phyloP scores from a whole-genome alignment of 305 asterid genomes.

The Euphrasia arctica region DNA sequence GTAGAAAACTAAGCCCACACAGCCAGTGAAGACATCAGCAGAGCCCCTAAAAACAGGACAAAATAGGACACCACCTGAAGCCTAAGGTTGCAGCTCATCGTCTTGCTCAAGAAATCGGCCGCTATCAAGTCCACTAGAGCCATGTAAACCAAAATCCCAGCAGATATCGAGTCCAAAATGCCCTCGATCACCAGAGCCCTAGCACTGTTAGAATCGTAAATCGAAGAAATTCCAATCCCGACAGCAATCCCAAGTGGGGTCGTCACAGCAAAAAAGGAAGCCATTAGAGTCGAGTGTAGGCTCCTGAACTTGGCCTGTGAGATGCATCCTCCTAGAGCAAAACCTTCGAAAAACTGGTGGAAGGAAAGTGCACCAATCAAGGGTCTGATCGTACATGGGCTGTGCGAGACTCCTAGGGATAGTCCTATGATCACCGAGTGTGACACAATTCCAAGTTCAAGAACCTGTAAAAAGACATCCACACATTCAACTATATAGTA shows the following conservation, averaged over 20 bases:
- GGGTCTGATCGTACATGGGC: constrained; percentile 88
- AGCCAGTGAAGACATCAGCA: constrained; percentile 79
- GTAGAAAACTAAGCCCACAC: constrained; percentile 54
- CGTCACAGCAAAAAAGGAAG: constrained; percentile 78
- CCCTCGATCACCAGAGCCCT: constrained; percentile 77
- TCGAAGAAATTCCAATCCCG: constrained; percentile 61
- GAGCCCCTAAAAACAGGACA: constrained; percentile 75
- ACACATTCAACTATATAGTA: too few species aligned
- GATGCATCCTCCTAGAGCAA: constrained; percentile 95
- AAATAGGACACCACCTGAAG: constrained; percentile 68
- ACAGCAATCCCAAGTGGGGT: constrained; percentile 76
- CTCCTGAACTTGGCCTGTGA: constrained; percentile 69
- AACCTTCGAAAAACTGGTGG: constrained; percentile 93
- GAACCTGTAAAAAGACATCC: constrained; percentile 42
- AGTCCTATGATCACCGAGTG: constrained; percentile 89
- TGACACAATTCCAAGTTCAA: constrained; percentile 91
- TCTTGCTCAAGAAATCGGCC: constrained; percentile 90
- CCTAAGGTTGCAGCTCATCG: constrained; percentile 85
- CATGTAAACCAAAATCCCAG: constrained; percentile 90
- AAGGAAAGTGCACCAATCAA: constrained; percentile 78
- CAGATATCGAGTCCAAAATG: constrained; percentile 67
- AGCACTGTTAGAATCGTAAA: constrained; percentile 67
- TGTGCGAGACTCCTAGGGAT: constrained; percentile 82
- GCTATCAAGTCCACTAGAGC: constrained; percentile 90
- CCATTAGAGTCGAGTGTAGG: constrained; percentile 67